Conservation (phyloP, 2,329 filamentous ascomycete genomes). For the Aspergillus piperis region DNA sequence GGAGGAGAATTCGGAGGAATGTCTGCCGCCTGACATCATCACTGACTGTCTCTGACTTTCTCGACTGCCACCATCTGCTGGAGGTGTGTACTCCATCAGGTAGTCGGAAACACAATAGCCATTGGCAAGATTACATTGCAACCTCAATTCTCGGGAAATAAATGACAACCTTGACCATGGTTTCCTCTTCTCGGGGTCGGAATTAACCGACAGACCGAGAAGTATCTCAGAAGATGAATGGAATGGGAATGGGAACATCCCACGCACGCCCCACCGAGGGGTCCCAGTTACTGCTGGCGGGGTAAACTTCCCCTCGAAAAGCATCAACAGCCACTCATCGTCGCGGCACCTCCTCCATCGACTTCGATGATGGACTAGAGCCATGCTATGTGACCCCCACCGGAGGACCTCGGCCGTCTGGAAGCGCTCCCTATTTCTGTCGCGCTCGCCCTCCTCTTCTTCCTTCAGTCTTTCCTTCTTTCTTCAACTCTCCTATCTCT, state of each 20-base stretch:
- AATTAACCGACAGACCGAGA: neutral
- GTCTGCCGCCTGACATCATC: constrained; percentile 11
- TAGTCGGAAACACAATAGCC: no score
- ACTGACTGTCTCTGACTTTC: no score
- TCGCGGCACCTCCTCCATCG: neutral
- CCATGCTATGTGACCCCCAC: constrained; percentile 14
- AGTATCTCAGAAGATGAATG: neutral
- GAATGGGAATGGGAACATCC: neutral
- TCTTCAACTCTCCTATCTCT: neutral
- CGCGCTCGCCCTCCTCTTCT: neutral
- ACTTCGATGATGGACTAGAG: neutral
- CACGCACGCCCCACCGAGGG: constrained; percentile 12
- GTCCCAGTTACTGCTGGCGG: constrained; percentile 6
- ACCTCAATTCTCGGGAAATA: no score
- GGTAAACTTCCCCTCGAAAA: neutral
- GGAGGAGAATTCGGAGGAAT: constrained; percentile 2
- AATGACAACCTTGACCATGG: no score
- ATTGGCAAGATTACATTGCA: no score
- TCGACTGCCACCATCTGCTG: no score
- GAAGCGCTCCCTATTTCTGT: constrained; percentile 11
- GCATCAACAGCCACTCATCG: neutral
- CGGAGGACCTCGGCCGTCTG: constrained; percentile 12
- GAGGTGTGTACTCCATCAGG: no score
- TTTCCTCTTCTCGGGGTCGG: no score
- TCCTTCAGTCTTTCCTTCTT: neutral